A percentile compares a stretch with the other conserved stretches of the same genome.
Evolutionary conservation across 1,139 yeast genomes (phyloP).

Genomic region (Kodamaea sp.): DNA sequence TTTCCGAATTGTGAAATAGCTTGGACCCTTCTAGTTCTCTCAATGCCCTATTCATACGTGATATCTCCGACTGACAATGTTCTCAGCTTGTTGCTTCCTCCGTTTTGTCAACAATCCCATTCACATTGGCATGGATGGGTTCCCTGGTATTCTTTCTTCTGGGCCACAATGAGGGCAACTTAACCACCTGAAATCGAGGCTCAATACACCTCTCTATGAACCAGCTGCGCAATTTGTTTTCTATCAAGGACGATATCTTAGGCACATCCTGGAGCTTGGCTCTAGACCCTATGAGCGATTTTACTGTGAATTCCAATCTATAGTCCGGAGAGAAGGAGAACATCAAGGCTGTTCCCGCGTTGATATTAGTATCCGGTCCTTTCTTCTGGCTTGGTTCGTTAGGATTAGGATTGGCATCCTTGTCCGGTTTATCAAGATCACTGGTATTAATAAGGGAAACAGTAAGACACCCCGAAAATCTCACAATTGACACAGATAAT

Average conservation of each 20-base stretch:
- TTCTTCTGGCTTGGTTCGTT: constrained; percentile 15
- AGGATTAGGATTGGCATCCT: neutral
- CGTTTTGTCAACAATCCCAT: constrained; percentile 15
- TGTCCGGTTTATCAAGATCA: constrained; percentile 30
- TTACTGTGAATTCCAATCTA: constrained; percentile 79
- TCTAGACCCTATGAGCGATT: constrained; percentile 87
- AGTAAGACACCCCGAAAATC: constrained; percentile 91
- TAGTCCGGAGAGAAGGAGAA: constrained; percentile 92
- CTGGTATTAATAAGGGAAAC: constrained; percentile 67
- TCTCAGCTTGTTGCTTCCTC: constrained; percentile 8
- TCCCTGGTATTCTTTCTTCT: constrained; percentile 68
- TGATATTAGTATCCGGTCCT: constrained; percentile 24
- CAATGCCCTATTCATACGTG: too few species aligned
- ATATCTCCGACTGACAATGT: too few species aligned
- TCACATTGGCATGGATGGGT: constrained; percentile 22
- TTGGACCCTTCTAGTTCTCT: too few species aligned
- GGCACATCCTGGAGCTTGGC: constrained; percentile 94
- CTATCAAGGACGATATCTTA: constrained; percentile 81
- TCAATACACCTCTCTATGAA: constrained; percentile 91
- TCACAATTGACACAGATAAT: constrained; percentile 80
- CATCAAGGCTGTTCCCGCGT: constrained; percentile 67
- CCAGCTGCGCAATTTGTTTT: constrained; percentile 81
- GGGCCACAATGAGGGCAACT: constrained; percentile 90
- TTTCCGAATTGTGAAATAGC: too few species aligned
- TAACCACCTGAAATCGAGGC: constrained; percentile 85